A percentile compares a stretch with the other conserved stretches of the same genome.
Conservation (phyloP, 306 rosid genomes). For the Heteromeles arbutifolia region DNA sequence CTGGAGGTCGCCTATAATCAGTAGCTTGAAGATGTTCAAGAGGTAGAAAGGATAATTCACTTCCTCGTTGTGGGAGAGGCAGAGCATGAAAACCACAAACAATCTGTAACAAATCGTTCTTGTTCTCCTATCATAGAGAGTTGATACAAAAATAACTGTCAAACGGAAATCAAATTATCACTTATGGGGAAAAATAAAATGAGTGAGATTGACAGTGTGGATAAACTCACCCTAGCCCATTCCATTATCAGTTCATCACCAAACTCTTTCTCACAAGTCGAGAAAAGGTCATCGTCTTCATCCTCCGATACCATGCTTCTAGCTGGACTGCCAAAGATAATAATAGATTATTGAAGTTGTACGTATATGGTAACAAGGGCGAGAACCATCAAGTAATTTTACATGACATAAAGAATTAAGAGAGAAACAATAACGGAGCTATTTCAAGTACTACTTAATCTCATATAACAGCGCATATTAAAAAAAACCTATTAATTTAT, state of each 20-base stretch:
- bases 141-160: slow-evolving; percentile 18
- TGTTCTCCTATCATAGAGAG: slow-evolving; percentile 57
- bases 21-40: slow-evolving; percentile 87
- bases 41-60: slow-evolving; percentile 67
- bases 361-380: neutral
- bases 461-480: slow-evolving; percentile 10
- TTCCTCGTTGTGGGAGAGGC: slow-evolving; percentile 66
- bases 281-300: slow-evolving; percentile 56
- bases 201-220: slow-evolving; percentile 14
- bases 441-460: slow-evolving; percentile 8
- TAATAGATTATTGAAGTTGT: slow-evolving; percentile 32
- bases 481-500: neutral
- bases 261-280: slow-evolving; percentile 49
- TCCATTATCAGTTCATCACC: slow-evolving; percentile 58
- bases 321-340: slow-evolving; percentile 88
- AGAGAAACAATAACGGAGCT: neutral
- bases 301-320: slow-evolving; percentile 81
- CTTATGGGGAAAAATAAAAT: slow-evolving; percentile 4
- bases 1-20: slow-evolving; percentile 58
- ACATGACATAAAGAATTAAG: slow-evolving; percentile 7
- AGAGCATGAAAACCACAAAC: slow-evolving; percentile 73
- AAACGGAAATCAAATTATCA: slow-evolving; percentile 24
- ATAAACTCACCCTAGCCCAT: slow-evolving; percentile 85
- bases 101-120: slow-evolving; percentile 74
- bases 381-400: slow-evolving; percentile 5